Evolutionary conservation across 768 basidiomycete genomes (phyloP).

Genomic region (Zangia roseola): DNA sequence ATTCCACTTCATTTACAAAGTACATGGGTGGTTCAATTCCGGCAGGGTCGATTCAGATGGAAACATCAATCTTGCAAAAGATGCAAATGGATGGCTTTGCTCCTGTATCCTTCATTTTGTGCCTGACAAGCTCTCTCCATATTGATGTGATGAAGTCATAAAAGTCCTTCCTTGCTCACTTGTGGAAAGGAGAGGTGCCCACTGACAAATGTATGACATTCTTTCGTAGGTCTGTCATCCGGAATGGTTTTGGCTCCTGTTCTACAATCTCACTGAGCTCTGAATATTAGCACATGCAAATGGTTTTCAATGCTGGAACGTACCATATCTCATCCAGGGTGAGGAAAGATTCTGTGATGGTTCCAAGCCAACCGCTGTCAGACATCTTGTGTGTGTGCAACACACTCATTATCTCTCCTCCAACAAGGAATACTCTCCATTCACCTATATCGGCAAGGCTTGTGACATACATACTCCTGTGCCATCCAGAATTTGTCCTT

Average conservation of each 20-base stretch:
- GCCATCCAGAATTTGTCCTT: slow-evolving; percentile 1
- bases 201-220: too few relatives aligned
- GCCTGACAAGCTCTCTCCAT: background rate
- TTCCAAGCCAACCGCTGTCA: background rate
- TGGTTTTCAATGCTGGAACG: background rate
- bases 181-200: too few relatives aligned
- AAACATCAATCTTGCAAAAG: background rate
- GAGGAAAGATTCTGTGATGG: background rate
- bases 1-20: background rate
- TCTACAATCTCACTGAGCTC: background rate
- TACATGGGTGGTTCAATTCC: background rate
- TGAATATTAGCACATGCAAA: background rate
- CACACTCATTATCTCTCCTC: background rate
- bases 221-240: background rate
- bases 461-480: slow-evolving; percentile 1
- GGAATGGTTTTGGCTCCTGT: background rate
- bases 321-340: slow-evolving; percentile 1
- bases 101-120: background rate
- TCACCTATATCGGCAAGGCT: background rate
- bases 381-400: background rate
- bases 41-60: too few relatives aligned
- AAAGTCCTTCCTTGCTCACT: too few relatives aligned
- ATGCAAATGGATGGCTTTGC: background rate
- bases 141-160: background rate
- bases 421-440: slow-evolving; percentile 1